These are phyloP conservation scores for Globisporangium yorkense DNA, from an alignment of 352 stramenopile genomes.

Conservation along the genomic window DNA sequence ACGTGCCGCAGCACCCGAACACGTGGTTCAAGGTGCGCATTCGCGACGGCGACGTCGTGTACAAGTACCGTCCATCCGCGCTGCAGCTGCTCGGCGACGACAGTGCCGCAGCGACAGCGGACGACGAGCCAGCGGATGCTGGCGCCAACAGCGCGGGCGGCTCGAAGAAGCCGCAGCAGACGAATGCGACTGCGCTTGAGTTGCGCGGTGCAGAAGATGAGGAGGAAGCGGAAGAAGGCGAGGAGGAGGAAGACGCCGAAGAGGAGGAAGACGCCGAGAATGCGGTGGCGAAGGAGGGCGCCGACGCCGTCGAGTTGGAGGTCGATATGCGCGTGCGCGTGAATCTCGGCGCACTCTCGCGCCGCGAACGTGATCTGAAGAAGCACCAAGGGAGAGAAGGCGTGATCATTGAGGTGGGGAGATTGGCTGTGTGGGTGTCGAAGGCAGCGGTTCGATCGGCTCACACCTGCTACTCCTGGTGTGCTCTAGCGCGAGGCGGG, in stretches of 20 bases:
- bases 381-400: slow-evolving; percentile 67
- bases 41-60: slow-evolving; percentile 77
- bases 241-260: slow-evolving; percentile 20
- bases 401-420: slow-evolving; percentile 43
- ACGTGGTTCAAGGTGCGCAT: slow-evolving; percentile 87
- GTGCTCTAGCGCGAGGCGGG: slow-evolving; percentile 14
- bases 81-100: slow-evolving; percentile 40
- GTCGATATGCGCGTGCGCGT: slow-evolving; percentile 50
- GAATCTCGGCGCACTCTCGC: slow-evolving; percentile 37
- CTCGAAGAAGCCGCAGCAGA: no score
- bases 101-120: slow-evolving; percentile 15
- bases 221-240: slow-evolving; percentile 16
- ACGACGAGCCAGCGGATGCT: slow-evolving; percentile 15
- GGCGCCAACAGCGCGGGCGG: no score
- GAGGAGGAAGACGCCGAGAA: slow-evolving; percentile 21
- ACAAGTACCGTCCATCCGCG: slow-evolving; percentile 82
- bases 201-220: slow-evolving; percentile 14
- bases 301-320: slow-evolving; percentile 32
- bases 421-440: neutral
- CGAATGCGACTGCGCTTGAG: slow-evolving; percentile 1
- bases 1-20: slow-evolving; percentile 77
- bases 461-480: neutral
- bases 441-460: neutral
- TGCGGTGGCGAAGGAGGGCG: slow-evolving; percentile 39
- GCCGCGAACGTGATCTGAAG: slow-evolving; percentile 55